Evolutionary conservation across 2,329 filamentous ascomycete species (phyloP).

Genomic region (Aspergillus ochraceoroseus): DNA sequence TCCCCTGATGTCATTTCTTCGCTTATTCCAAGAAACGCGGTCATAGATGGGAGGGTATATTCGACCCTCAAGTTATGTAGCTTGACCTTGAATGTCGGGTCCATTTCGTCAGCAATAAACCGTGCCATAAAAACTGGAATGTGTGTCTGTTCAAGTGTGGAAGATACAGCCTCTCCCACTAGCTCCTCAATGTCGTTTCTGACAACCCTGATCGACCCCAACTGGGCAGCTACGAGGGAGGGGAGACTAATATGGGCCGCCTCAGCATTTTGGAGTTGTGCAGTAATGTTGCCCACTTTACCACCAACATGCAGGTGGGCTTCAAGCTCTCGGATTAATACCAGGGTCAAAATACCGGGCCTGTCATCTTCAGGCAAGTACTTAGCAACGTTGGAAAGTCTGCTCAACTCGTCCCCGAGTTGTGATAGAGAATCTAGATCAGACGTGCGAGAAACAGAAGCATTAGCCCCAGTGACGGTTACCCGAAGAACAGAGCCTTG

Average conservation of each 20-base stretch:
- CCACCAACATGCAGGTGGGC: conserved; percentile 60
- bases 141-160: conserved; percentile 22
- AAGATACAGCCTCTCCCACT: conserved; percentile 56
- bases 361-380: conserved; percentile 94
- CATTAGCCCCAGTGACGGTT: conserved; percentile 60
- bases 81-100: conserved; percentile 83
- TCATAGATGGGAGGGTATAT: conserved; percentile 77
- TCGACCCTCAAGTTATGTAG: conserved; percentile 80
- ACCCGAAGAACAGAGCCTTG: conserved; percentile 79
- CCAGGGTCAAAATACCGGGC: conserved; percentile 75
- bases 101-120: conserved; percentile 89
- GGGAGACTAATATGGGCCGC: conserved; percentile 79
- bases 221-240: conserved; percentile 70
- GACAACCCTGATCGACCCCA: conserved; percentile 58
- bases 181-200: conserved; percentile 68
- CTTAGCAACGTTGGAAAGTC: conserved; percentile 81
- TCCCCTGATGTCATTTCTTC: conserved; percentile 66
- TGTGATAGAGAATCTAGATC: conserved; percentile 64
- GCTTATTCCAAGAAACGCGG: conserved; percentile 69
- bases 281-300: conserved; percentile 60
- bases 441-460: conserved; percentile 58
- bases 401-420: conserved; percentile 72
- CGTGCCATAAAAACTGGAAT: conserved; percentile 74
- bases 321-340: conserved; percentile 60
- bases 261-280: conserved; percentile 60